Base-by-base conservation (phyloP, 1,139 yeast species). In the Geotrichum cucujoidarum region DNA sequence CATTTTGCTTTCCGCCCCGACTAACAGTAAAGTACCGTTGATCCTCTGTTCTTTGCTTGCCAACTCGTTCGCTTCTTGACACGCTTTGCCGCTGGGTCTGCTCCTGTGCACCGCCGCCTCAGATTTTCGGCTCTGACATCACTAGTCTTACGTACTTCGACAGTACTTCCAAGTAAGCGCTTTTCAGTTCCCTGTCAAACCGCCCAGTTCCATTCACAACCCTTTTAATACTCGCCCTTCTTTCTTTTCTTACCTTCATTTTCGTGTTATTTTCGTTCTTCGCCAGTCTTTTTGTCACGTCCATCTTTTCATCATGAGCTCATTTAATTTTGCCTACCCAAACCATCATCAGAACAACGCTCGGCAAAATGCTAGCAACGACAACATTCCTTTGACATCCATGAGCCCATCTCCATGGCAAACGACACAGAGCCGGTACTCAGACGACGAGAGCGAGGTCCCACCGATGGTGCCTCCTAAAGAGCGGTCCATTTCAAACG, bases 401-500 rank as follows among this genome's bases (percentile, higher is more conserved):
- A 33, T 7, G 7, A 14, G 24, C 8, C 3, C 17, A 31, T 31
- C n/a, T 10, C 33, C 24, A 21, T 34, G 22, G 22, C 37, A 34
- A 22, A 16, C 33, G n/a, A n/a, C 17, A n/a, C 17, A 34, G 22
- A 34, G 25, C 13, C 13, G 37, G 8, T 34, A 34, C 17, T 36
- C 29, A 11, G 30, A 36, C 20, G 40, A 36, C 21, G 29, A 5
- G 2, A 36, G 27, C 27, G 27, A 24, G 6, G 27, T 14, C 5
- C 40, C 40, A 8, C 40, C 40, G 8, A 24, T 14, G 29, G 40
- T 36, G 30, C 40, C 40, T 2, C 30, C 40, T 2, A 36, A 36
- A 16, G 20, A 36, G 10, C 29, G 40, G 16, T 36, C 30, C 11
- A 14, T 16, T 24, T 36, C 30, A 11, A 13, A 16, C 16, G 16